These are phyloP conservation scores for Stachybotrys chartarum DNA, from an alignment of 2,329 filamentous ascomycete species.

Conservation along the genomic window DNA sequence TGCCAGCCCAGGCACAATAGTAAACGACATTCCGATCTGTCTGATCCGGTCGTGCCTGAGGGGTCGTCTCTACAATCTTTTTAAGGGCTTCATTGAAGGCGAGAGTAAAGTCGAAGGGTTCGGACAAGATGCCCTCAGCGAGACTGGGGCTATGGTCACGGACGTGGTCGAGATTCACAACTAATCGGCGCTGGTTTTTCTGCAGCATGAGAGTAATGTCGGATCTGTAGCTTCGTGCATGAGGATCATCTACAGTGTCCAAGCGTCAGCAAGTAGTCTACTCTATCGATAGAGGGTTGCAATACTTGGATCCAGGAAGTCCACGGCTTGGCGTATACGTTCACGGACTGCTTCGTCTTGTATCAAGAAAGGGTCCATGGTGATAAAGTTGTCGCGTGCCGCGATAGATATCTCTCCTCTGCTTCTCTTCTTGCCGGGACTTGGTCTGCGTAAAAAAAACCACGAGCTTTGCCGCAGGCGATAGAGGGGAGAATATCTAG, in stretches of 20 bases:
- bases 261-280: constrained; percentile 1
- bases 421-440: neutral
- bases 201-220: constrained; percentile 77
- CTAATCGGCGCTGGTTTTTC: constrained; percentile 56
- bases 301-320: constrained; percentile 91
- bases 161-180: constrained; percentile 83
- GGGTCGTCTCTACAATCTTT: constrained; percentile 74
- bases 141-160: constrained; percentile 79
- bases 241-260: constrained; percentile 36
- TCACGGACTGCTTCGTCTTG: constrained; percentile 79
- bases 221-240: constrained; percentile 70
- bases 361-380: constrained; percentile 68
- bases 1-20: constrained; percentile 95
- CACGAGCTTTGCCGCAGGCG: neutral
- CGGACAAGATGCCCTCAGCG: constrained; percentile 68
- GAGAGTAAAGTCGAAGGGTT: constrained; percentile 80
- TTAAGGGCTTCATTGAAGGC: constrained; percentile 90
- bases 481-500: neutral
- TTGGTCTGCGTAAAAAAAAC: neutral
- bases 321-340: constrained; percentile 78
- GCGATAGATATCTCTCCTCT: neutral
- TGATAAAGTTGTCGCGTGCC: constrained; percentile 8
- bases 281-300: neutral
- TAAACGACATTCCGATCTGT: constrained; percentile 74
- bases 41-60: constrained; percentile 68